A percentile compares a stretch with the other conserved stretches of the same genome.
Evolutionary conservation across 192 early-diverging fungal species (phyloP).

Genomic region (Linnemannia hyalina): DNA sequence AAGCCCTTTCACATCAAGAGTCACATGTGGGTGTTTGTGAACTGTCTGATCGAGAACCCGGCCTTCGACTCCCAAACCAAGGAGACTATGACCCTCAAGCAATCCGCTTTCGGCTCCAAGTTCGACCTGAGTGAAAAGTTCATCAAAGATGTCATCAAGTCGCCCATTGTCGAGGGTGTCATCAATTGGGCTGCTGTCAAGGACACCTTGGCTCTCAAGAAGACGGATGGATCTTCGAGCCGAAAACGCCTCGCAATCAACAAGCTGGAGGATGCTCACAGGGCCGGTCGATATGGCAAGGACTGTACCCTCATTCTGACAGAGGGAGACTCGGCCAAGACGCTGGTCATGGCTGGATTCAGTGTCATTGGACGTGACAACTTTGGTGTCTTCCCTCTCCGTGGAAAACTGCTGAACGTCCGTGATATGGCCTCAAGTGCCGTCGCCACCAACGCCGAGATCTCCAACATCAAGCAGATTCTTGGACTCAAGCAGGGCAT

Average conservation of each 20-base stretch:
- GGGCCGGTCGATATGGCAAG: constrained; percentile 81
- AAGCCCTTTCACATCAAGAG: constrained; percentile 90
- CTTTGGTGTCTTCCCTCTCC: constrained; percentile 96
- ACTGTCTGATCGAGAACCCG: constrained; percentile 94
- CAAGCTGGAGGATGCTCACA: constrained; percentile 96
- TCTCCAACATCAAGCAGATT: constrained; percentile 91
- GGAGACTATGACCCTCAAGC: constrained; percentile 90
- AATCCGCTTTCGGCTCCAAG: constrained; percentile 83
- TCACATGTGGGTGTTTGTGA: constrained; percentile 95
- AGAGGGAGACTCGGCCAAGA: constrained; percentile 97
- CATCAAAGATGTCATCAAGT: constrained; percentile 85
- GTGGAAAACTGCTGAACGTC: constrained; percentile 97
- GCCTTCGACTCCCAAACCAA: constrained; percentile 98
- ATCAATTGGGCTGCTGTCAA: constrained; percentile 77
- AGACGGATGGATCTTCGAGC: constrained; percentile 84
- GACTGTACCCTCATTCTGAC: constrained; percentile 97
- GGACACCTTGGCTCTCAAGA: constrained; percentile 83
- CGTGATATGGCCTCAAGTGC: constrained; percentile 81
- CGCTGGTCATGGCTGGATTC: constrained; percentile 88
- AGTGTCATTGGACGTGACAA: constrained; percentile 89
- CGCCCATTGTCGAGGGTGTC: constrained; percentile 88
- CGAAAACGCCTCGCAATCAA: constrained; percentile 78
- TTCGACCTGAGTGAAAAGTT: constrained; percentile 84
- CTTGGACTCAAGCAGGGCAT: constrained; percentile 91
- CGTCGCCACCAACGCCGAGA: constrained; percentile 89